phyloP scores from a whole-genome alignment of 164 flowering plant species.

The Houttuynia cordata region DNA sequence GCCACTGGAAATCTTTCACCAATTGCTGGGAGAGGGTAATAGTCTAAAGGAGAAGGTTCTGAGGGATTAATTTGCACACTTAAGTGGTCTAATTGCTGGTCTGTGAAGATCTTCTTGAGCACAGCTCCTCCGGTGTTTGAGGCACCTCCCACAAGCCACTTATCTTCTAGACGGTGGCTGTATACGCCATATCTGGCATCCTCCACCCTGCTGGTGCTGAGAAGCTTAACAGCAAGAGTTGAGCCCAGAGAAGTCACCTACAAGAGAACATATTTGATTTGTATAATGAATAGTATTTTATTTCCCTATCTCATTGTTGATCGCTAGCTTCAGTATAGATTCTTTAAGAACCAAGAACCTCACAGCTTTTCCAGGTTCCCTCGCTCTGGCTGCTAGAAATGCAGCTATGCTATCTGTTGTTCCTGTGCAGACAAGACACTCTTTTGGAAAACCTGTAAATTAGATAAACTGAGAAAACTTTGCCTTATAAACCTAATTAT shows the following conservation, averaged over 20 bases:
- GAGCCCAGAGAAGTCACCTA: slow-evolving; percentile 97
- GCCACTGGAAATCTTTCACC: slow-evolving; percentile 94
- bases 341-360: slow-evolving; percentile 24
- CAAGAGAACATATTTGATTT: neutral
- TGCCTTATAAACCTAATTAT: neutral
- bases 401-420: slow-evolving; percentile 98
- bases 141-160: slow-evolving; percentile 99
- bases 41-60: slow-evolving; percentile 63
- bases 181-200: slow-evolving; percentile 94
- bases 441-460: slow-evolving; percentile 55
- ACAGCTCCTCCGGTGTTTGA: slow-evolving; percentile 91
- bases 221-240: slow-evolving; percentile 82
- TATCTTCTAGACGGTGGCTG: slow-evolving; percentile 92
- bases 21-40: slow-evolving; percentile 61
- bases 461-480: neutral
- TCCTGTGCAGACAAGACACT: slow-evolving; percentile 80
- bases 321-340: too few relatives aligned
- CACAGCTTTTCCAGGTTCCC: slow-evolving; percentile 87
- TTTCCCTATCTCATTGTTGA: neutral
- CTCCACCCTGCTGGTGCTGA: slow-evolving; percentile 73
- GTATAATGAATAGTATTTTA: neutral
- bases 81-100: slow-evolving; percentile 51
- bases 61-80: slow-evolving; percentile 63
- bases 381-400: slow-evolving; percentile 89
- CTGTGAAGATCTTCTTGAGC: slow-evolving; percentile 69